Conservation (phyloP, 345 rosid species). For the Rhizophora apiculata region DNA sequence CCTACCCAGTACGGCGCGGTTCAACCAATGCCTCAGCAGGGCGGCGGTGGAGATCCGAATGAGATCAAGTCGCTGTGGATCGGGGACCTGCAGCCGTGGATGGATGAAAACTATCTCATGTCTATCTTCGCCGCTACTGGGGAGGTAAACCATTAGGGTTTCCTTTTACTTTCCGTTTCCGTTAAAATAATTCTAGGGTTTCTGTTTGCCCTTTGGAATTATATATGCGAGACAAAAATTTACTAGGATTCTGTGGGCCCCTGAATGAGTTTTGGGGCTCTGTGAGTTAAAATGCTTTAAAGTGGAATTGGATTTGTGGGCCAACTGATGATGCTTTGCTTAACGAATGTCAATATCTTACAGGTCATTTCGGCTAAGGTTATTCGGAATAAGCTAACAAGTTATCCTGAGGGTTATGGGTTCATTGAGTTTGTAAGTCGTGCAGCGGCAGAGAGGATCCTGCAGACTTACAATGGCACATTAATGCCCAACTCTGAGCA, state of each 20-base stretch:
- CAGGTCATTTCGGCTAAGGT: slow-evolving; percentile 77
- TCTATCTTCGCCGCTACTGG: slow-evolving; percentile 51
- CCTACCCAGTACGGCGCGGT: slow-evolving; percentile 41
- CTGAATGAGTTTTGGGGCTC: not conserved
- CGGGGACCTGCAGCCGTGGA: slow-evolving; percentile 88
- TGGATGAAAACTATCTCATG: slow-evolving; percentile 82
- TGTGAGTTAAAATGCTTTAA: not conserved
- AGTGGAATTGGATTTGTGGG: no score
- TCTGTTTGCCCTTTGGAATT: not conserved
- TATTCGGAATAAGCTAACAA: slow-evolving; percentile 75
- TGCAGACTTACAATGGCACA: slow-evolving; percentile 75
- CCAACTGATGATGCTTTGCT: no score
- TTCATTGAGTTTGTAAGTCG: slow-evolving; percentile 72
- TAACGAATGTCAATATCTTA: not conserved
- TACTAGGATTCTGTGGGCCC: no score
- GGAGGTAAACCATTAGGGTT: slow-evolving; percentile 45
- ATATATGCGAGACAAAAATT: no score
- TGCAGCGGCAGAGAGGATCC: slow-evolving; percentile 71
- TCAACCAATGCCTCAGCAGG: slow-evolving; percentile 1
- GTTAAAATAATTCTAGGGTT: not conserved
- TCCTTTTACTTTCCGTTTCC: not conserved
- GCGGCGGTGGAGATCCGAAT: slow-evolving; percentile 8
- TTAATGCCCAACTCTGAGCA: slow-evolving; percentile 77
- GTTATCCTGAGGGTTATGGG: slow-evolving; percentile 78
- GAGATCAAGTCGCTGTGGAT: slow-evolving; percentile 90